Evolutionary conservation across 768 basidiomycete species (phyloP).

Genomic region (Melanogaster broomeanus): DNA sequence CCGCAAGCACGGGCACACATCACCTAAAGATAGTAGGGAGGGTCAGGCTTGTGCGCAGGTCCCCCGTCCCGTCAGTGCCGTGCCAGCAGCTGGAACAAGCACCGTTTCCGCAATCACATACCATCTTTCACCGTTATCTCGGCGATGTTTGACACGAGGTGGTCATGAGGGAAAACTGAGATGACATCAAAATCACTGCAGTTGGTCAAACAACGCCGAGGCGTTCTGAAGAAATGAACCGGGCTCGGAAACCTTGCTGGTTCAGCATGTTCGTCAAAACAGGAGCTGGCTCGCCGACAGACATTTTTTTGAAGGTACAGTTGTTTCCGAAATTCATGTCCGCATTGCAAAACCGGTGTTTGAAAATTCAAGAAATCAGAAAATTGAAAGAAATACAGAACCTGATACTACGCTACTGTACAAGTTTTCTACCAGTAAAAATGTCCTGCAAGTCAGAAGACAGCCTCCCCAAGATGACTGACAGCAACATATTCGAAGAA

Average conservation of each 20-base stretch:
- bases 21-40: conserved; percentile 19
- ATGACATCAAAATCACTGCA: background rate
- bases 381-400: no score
- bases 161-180: conserved; percentile 1
- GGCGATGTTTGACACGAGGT: conserved; percentile 16
- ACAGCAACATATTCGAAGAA: no score
- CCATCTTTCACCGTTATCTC: background rate
- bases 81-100: conserved; percentile 4
- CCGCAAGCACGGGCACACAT: conserved; percentile 17
- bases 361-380: no score
- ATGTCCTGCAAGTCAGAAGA: no score
- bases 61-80: conserved; percentile 2
- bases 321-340: no score
- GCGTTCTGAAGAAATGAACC: conserved; percentile 18
- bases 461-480: no score
- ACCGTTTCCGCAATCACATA: conserved; percentile 2
- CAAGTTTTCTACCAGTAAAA: no score
- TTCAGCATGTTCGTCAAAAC: conserved; percentile 18
- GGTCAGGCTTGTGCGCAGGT: conserved; percentile 18
- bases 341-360: no score
- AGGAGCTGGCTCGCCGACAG: no score
- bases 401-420: no score
- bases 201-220: background rate
- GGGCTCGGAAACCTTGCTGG: background rate
- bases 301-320: no score